phyloP scores from a whole-genome alignment of 2,329 filamentous ascomycete species.

The Aspergillus candidus region DNA sequence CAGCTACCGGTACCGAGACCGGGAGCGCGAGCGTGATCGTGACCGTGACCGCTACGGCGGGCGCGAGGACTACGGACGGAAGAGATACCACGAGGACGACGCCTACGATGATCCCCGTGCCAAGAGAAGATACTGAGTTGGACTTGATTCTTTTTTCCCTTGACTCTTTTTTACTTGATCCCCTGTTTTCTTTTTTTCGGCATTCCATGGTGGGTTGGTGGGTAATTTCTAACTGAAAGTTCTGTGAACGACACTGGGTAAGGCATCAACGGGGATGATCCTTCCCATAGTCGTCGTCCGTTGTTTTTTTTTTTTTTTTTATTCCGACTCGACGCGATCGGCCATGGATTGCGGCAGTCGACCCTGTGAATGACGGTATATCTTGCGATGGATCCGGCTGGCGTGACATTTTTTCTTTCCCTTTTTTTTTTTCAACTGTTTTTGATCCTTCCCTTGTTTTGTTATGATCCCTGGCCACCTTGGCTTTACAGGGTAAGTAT shows the following conservation, averaged over 20 bases:
- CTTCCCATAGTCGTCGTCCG: too few relatives aligned
- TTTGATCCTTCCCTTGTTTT: slow-evolving; percentile 14
- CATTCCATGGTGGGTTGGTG: slow-evolving; percentile 37
- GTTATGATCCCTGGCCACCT: slow-evolving; percentile 24
- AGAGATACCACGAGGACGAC: slow-evolving; percentile 68
- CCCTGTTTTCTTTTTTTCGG: neutral
- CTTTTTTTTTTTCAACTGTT: slow-evolving; percentile 16
- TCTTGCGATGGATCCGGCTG: too few relatives aligned
- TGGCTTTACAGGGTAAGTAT: slow-evolving; percentile 37
- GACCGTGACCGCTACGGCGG: slow-evolving; percentile 43
- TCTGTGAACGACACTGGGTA: slow-evolving; percentile 31
- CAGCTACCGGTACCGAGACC: slow-evolving; percentile 38
- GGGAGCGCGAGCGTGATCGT: slow-evolving; percentile 45
- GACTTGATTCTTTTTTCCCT: too few relatives aligned
- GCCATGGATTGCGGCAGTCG: too few relatives aligned
- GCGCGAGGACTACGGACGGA: slow-evolving; percentile 54
- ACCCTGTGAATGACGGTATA: too few relatives aligned
- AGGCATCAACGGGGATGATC: slow-evolving; percentile 18
- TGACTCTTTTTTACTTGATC: too few relatives aligned
- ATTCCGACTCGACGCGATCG: neutral
- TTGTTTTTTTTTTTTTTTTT: neutral
- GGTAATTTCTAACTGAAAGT: slow-evolving; percentile 35
- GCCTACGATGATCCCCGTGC: slow-evolving; percentile 68
- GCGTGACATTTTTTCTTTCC: slow-evolving; percentile 1
- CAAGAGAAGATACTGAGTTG: slow-evolving; percentile 52